Percentiles rank a stretch among this genome's conserved stretches.
Evolutionary conservation across 2,329 filamentous ascomycete genomes (phyloP).

Genomic region (Stagonosporopsis chrysanthemi): DNA sequence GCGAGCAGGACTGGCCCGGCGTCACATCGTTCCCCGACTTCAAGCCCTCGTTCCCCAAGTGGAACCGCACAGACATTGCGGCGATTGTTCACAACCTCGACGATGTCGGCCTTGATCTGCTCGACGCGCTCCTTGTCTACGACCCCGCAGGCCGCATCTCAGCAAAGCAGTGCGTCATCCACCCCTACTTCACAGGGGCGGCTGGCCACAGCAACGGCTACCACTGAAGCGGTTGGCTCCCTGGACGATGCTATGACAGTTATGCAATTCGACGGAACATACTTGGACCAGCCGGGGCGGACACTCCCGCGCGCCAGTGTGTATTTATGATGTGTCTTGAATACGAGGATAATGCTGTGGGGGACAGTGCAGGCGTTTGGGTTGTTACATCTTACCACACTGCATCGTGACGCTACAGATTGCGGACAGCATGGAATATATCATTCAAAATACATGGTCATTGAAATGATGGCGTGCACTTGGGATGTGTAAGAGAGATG

Average conservation of each 20-base stretch:
- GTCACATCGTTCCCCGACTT: conserved; percentile 96
- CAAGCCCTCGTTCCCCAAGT: conserved; percentile 91
- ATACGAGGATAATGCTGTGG: conserved; percentile 27
- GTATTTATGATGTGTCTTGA: conserved; percentile 30
- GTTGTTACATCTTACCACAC: conserved; percentile 23
- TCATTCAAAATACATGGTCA: not conserved
- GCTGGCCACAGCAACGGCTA: conserved; percentile 55
- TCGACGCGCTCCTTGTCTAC: conserved; percentile 78
- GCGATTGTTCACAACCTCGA: conserved; percentile 77
- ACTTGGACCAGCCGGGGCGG: conserved; percentile 18
- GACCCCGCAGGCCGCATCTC: conserved; percentile 87
- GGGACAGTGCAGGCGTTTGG: conserved; percentile 35
- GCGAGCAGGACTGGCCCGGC: conserved; percentile 83
- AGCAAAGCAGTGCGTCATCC: conserved; percentile 84
- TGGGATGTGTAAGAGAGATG: too few relatives aligned
- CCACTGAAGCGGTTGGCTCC: conserved; percentile 32
- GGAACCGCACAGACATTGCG: conserved; percentile 73
- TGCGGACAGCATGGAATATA: not conserved
- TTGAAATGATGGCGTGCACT: too few relatives aligned
- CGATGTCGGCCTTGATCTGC: conserved; percentile 71
- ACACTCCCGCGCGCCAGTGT: conserved; percentile 13
- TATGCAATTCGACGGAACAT: conserved; percentile 37
- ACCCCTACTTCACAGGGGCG: conserved; percentile 77
- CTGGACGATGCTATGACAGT: conserved; percentile 40
- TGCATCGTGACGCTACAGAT: conserved; percentile 11